Evolutionary conservation across 495 filamentous ascomycete genomes (phyloP).

Genomic region (Viridothelium virens): DNA sequence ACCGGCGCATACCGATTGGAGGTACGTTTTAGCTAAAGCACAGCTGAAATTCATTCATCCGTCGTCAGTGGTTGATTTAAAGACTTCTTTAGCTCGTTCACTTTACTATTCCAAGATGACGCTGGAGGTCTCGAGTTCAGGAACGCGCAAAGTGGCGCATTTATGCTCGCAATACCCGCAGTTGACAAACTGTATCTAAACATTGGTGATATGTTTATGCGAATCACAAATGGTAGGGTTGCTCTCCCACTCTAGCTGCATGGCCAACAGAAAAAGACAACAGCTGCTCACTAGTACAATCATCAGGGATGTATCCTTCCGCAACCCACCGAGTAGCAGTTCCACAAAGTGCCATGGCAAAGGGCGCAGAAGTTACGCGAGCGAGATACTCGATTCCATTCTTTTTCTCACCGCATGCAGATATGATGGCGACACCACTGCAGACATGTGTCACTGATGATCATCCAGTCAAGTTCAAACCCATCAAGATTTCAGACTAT

Average conservation of each 20-base stretch:
- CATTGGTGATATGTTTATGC: slow-evolving; percentile 23
- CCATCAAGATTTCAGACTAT: slow-evolving; percentile 3
- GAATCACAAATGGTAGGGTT: slow-evolving; percentile 20
- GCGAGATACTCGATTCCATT: slow-evolving; percentile 22
- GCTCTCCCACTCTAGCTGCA: neutral
- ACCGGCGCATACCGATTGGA: neutral
- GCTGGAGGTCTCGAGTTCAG: slow-evolving; percentile 18
- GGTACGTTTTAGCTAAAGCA: neutral
- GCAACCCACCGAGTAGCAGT: slow-evolving; percentile 15
- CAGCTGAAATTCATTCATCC: neutral
- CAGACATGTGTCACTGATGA: neutral
- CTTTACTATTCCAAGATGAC: slow-evolving; percentile 22
- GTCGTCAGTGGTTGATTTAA: neutral
- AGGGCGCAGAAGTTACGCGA: neutral
- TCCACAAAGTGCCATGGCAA: neutral
- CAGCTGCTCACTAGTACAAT: neutral
- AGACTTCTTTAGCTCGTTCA: slow-evolving; percentile 15
- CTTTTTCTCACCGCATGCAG: slow-evolving; percentile 15
- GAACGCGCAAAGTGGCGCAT: slow-evolving; percentile 10
- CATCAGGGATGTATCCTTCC: slow-evolving; percentile 18
- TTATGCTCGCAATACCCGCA: slow-evolving; percentile 16
- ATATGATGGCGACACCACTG: slow-evolving; percentile 6
- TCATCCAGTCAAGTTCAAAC: neutral
- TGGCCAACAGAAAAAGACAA: neutral
- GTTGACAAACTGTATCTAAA: slow-evolving; percentile 22